Evolutionary conservation across 306 rosid genomes (phyloP), one percentile per base, ranked within the genome.

Genomic region (Medicago arabica): DNA sequence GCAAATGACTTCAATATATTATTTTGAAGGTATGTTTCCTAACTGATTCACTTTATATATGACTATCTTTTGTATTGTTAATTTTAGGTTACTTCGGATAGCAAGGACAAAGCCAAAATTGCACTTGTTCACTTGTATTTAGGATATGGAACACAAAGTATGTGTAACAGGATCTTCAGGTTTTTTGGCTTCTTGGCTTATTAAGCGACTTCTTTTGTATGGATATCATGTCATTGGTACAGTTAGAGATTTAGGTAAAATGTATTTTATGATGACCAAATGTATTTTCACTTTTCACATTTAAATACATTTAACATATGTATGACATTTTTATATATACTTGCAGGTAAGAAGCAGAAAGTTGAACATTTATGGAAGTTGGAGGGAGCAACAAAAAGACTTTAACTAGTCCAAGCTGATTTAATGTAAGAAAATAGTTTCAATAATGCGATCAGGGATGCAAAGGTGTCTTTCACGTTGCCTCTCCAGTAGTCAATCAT

Each of bases 101-200:
- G 38, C 38, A 34, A 34, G 38, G 7, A 34, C 39, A 41, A 41
- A 16, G 1, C 5, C 63, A 4, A 34, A 0, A 16, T 47, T 64
- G 28, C 1, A 18, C 10, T 21, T 21, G 23, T 21, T 21, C 23
- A 21, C 23, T 18, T 18, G 14, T n/a, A 57, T 36, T 11, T 50
- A 25, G 60, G 75, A 66, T 4, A 72, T 36, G 81, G 90, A 88
- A 55, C 40, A 65, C 36, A 89, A 53, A 81, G 96, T 95, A 9
- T 92, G 97, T 9, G 96, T 95, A 0, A 92, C 97, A 0, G 98
- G 97, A 6, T 93, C 98, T 68, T 89, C 98, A 36, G 97, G 97
- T 0, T 92, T 81, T 82, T 70, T 95, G 8, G 98, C 97, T 69
- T 90, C 98, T 65, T 92, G 90, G 88, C 92, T 95, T 18, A 85